Evolutionary conservation across 208 protist genomes (phyloP), one percentile per base, ranked within the genome.

Genomic region (Crithidia fasciculata): DNA sequence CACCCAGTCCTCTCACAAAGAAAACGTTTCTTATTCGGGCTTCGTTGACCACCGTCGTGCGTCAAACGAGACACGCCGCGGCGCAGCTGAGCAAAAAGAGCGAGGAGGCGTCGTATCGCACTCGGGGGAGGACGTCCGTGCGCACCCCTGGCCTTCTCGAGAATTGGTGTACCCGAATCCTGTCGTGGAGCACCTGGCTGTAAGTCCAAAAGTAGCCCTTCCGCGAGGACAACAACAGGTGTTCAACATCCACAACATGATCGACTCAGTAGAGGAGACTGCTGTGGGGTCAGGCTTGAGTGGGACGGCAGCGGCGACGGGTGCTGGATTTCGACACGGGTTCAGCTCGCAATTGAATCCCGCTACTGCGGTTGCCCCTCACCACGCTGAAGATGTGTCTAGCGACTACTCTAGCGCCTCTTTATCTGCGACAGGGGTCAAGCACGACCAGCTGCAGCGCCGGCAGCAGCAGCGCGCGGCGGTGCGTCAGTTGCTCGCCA

Each of bases 401-500:
- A 58, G 40, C 52, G 10, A 19, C 4, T 12, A n/a, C 6, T 57
- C 28, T 5, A 68, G 47, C 36, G 15, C 62, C 36, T 3, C 39
- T 8, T 49, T 9, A 10, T 15, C 63, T 8, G 39, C 40, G 6
- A 10, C 40, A 8, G 72, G 53, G 8, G 5, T 44, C 63, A 56
- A 18, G 39, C 45, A n/a, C 36, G 63, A 53, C 49, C n/a, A 60
- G 36, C 40, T 77, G 18, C 64, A 61, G 16, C 52, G 43, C 10
- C 65, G 65, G 3, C 72, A 43, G 39, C 60, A 65, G 40, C 67
- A 68, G 13, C 52, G 55, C 12, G 62, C 55, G 49, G 45, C 67
- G 40, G 45, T 79, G 36, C 61, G 61, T 16, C n/a, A 55, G 44
- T 60, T 79, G 13, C 61, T 79, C 28, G 74, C 40, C 3, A 64